Evolutionary conservation across 768 basidiomycete species (phyloP), one percentile per base, ranked within the genome.

Genomic region (Galerina sulciceps): DNA sequence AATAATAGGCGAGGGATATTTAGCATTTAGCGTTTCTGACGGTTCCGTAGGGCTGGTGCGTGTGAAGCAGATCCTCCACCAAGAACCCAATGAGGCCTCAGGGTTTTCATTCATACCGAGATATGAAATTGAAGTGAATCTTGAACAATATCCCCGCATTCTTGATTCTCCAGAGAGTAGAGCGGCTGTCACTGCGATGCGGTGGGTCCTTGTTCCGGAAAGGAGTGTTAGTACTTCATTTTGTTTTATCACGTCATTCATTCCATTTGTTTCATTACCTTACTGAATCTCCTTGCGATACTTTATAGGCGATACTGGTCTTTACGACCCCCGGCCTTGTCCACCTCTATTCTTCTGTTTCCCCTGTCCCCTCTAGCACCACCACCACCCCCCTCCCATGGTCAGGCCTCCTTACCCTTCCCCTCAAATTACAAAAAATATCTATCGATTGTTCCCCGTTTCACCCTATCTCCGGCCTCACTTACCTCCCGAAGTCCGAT

Each of bases 401-500:
- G 87, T 77, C 80, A 22, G 87, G 87, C 36, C 50, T 68, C 48
- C 79, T 76, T n/a, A 66, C 67, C 6, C 69, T 91, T 34, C 40
- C 59, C 38, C 65, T 88, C 9, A 71, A 73, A 54, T 77, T 73
- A 2, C 84, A 86, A 61, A 80, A 74, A 22, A 69, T 81, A 10
- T 89, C 85, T 14, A 68, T 75, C 14, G 84, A 81, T 17, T 87
- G 89, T 10, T 90, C 90, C 0, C 70, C 81, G 9, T 76, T 90
- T 37, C 79, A 83, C 53, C 81, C 80, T 4, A 75, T 85, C 17
- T 82, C 88, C 13, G 91, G 91, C 0, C 68, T 91, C 34, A 69
- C 77, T 14, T 89, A 91, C 69, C 63, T 81, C 15, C 69, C 62
- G 3, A 68, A 72, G 15, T 72, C 73, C 35, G 91, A 93, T 65